These are phyloP conservation scores for Candida sanyaensis DNA, from an alignment of 1,139 yeast genomes.

Conservation along the genomic window DNA sequence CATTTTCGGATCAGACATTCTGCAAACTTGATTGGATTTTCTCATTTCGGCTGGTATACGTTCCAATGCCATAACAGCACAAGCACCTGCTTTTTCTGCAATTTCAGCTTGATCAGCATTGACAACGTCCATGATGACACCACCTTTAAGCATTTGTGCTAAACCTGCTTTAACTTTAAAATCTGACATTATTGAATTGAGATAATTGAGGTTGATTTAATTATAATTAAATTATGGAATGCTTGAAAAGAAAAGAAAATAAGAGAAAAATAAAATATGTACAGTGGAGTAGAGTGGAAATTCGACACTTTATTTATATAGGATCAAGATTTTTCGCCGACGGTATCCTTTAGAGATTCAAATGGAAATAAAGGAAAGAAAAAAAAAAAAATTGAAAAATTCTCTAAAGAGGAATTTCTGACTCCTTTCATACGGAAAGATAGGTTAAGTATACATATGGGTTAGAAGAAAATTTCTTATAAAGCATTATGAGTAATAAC, in stretches of 20 bases:
- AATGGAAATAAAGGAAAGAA: background rate
- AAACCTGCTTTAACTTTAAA: constrained; percentile 76
- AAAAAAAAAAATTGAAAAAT: background rate
- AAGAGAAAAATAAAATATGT: too few species aligned
- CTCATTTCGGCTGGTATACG: constrained; percentile 88
- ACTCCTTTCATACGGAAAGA: background rate
- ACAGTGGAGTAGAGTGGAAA: too few species aligned
- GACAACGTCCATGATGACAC: constrained; percentile 57
- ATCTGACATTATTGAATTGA: constrained; percentile 31
- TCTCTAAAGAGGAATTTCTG: background rate
- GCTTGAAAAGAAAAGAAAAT: too few species aligned
- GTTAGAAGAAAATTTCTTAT: background rate
- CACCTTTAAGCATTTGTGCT: constrained; percentile 86
- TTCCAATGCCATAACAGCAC: constrained; percentile 90
- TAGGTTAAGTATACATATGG: background rate
- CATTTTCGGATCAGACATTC: constrained; percentile 88
- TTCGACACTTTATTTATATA: too few species aligned
- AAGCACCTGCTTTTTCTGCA: constrained; percentile 86
- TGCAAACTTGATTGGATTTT: constrained; percentile 78
- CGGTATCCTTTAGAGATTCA: background rate
- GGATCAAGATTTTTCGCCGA: background rate
- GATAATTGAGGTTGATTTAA: background rate
- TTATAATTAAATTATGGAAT: too few species aligned
- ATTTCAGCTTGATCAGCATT: constrained; percentile 52
- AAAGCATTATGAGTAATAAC: background rate